phyloP scores from a whole-genome alignment of 345 rosid genomes.

The Citrus mangshanensis region DNA sequence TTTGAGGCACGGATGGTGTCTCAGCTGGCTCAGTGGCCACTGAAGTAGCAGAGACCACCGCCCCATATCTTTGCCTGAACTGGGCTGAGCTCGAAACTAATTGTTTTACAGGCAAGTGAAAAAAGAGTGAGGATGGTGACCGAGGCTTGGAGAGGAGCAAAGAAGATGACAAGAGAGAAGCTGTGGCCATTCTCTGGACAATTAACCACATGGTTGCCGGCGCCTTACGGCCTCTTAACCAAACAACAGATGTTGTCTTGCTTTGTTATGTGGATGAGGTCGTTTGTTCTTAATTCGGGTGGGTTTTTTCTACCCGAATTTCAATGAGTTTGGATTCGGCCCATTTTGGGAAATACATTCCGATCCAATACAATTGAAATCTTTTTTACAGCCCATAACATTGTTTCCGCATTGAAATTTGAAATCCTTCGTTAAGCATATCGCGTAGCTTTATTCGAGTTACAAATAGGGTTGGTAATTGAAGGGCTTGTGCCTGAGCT shows the following conservation, averaged over 20 bases:
- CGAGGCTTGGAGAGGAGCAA: conserved; percentile 31
- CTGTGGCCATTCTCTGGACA: conserved; percentile 39
- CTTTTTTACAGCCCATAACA: neutral
- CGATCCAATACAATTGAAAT: neutral
- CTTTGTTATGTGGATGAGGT: conserved; percentile 8
- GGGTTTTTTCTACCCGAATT: neutral
- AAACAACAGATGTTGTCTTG: neutral
- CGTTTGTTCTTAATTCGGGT: neutral
- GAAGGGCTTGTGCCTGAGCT: too few species aligned
- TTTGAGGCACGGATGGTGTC: conserved; percentile 24
- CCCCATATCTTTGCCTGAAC: conserved; percentile 25
- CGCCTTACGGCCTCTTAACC: neutral
- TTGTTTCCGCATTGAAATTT: neutral
- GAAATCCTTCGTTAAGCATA: too few species aligned
- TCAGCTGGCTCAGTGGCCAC: conserved; percentile 55
- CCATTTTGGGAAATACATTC: neutral
- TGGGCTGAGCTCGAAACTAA: conserved; percentile 37
- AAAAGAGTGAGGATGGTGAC: conserved; percentile 28
- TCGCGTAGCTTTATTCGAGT: too few species aligned
- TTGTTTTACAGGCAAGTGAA: conserved; percentile 37
- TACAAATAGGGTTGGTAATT: too few species aligned
- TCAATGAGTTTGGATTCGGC: neutral
- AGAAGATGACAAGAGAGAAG: conserved; percentile 40
- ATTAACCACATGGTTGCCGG: neutral
- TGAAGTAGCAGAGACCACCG: conserved; percentile 7